phyloP scores from a whole-genome alignment of 2,329 filamentous ascomycete species.

The Xylaria sp. region DNA sequence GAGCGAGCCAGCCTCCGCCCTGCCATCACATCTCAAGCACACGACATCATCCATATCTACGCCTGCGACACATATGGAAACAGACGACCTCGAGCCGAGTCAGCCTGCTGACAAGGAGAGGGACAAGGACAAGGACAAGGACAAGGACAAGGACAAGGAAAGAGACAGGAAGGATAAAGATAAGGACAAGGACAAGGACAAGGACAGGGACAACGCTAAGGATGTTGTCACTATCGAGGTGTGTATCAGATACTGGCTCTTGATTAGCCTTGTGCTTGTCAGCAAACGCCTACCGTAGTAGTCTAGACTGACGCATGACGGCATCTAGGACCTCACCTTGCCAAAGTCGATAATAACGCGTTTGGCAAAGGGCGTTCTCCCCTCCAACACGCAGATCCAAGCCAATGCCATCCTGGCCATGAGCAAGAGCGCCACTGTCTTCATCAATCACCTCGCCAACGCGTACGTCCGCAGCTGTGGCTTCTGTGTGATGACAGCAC shows the following conservation, averaged over 20 bases:
- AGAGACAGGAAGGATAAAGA: slow-evolving; percentile 44
- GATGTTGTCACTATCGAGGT: slow-evolving; percentile 60
- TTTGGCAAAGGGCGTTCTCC: slow-evolving; percentile 79
- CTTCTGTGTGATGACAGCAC: background rate
- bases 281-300: background rate
- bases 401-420: slow-evolving; percentile 80
- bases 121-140: slow-evolving; percentile 40
- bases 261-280: background rate
- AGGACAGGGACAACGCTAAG: slow-evolving; percentile 32
- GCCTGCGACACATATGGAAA: slow-evolving; percentile 40
- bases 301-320: slow-evolving; percentile 21
- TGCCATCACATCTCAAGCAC: slow-evolving; percentile 33
- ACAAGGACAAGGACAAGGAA: slow-evolving; percentile 43
- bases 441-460: slow-evolving; percentile 78
- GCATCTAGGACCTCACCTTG: slow-evolving; percentile 69
- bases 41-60: slow-evolving; percentile 34
- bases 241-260: slow-evolving; percentile 20
- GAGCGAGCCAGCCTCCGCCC: slow-evolving; percentile 32
- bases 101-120: slow-evolving; percentile 41
- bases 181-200: slow-evolving; percentile 35
- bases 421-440: slow-evolving; percentile 81
- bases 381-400: slow-evolving; percentile 82
- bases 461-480: slow-evolving; percentile 60
- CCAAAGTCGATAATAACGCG: slow-evolving; percentile 83
- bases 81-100: slow-evolving; percentile 40